phyloP scores from a whole-genome alignment of 2,329 filamentous ascomycete species.

The Colletotrichum camelliae region DNA sequence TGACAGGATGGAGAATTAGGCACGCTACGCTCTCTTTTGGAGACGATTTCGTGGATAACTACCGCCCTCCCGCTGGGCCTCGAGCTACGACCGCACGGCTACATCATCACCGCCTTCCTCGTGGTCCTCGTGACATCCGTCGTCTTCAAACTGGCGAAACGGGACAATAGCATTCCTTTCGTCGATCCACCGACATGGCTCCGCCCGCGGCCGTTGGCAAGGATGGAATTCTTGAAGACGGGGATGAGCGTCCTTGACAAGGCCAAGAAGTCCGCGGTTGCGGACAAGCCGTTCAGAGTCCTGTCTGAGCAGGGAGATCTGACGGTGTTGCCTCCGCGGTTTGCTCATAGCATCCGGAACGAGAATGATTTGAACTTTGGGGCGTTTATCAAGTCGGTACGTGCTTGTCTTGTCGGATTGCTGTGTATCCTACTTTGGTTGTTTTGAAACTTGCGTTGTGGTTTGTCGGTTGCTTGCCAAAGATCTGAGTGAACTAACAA shows the following conservation, averaged over 20 bases:
- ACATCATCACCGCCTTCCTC: neutral
- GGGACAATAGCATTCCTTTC: neutral
- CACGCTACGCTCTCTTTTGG: neutral
- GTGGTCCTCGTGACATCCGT: neutral
- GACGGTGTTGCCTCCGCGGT: neutral
- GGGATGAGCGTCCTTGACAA: neutral
- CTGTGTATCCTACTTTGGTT: neutral
- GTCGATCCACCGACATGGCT: neutral
- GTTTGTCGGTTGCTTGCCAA: neutral
- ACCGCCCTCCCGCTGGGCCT: neutral
- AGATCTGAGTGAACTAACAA: rapidly evolving
- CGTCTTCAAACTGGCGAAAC: neutral
- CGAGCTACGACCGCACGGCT: neutral
- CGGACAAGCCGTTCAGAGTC: neutral
- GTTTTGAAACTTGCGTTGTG: neutral
- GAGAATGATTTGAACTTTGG: neutral
- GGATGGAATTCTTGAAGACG: neutral
- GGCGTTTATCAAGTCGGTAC: neutral
- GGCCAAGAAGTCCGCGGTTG: neutral
- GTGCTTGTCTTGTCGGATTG: neutral
- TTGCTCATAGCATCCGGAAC: neutral
- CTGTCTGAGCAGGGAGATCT: neutral
- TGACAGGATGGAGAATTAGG: rapidly evolving
- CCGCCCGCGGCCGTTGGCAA: neutral
- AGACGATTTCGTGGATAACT: neutral